Evolutionary conservation across 2,329 filamentous ascomycete species (phyloP), one percentile per base, ranked within the genome.

Genomic region (Myriosclerotinia scirpicola): DNA sequence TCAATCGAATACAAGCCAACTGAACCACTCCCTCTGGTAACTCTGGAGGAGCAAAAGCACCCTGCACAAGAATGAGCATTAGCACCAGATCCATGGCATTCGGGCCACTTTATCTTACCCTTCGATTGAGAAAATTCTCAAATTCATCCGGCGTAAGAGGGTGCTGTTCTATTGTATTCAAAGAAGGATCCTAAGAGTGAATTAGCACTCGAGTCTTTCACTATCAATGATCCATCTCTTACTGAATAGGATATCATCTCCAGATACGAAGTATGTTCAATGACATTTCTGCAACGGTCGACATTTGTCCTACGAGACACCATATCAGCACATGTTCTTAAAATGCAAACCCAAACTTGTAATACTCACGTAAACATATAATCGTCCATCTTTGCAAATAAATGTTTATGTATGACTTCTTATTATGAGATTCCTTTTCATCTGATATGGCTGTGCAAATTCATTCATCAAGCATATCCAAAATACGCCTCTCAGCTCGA

Each of bases 171-270:
- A 72, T 61, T 3, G 67, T 68, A 67, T 76, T 75, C 15, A 67
- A 68, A 15, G 62, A 56, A 46, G 74, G 69, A 69, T 77, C 73
- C 75, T 77, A 46, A 11, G n/a, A 15, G 11, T 4, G 2, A 26
- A 26, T 68, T 59, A 66, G 52, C 40, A 55, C 15, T 11, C 15
- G 17, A 42, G 11, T 11, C 50, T 59, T 6, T 26, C 11, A 22
- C 20, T 7, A 36, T 26, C 34, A 30, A 9, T 15, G 22, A 54
- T 22, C 12, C 20, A 56, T 48, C 40, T 65, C 71, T 65, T 62
- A 76, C 75, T 26, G 75, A 76, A 65, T 76, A 76, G 5, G 70
- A 70, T 62, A 74, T 71, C 55, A 76, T 75, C 70, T 76, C 75
- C 12, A 76, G 66, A 65, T 75, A 76, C 7, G 66, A 70, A 53